A percentile compares a stretch with the other conserved stretches of the same genome.
These are phyloP conservation scores for Tulasnella sp. DNA, from an alignment of 768 basidiomycete species.

Conservation along the genomic window DNA sequence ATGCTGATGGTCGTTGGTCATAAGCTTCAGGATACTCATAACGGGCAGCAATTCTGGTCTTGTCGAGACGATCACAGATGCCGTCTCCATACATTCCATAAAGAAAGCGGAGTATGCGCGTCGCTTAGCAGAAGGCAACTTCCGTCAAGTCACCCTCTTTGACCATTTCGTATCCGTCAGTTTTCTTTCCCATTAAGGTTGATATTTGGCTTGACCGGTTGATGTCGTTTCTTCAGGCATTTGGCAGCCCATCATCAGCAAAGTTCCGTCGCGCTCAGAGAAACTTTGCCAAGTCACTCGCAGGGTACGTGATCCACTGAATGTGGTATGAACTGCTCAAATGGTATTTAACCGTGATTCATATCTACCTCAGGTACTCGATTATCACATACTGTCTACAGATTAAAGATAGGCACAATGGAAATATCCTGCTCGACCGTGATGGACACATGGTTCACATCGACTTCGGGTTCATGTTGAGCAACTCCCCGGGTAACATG, in stretches of 20 bases:
- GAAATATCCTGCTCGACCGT: constrained; percentile 99
- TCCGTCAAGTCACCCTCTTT: constrained; percentile 78
- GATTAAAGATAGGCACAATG: constrained; percentile 97
- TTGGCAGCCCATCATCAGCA: constrained; percentile 56
- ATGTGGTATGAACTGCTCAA: too few relatives aligned
- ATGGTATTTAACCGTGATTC: background rate
- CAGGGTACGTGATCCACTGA: constrained; percentile 38
- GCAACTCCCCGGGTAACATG: constrained; percentile 93
- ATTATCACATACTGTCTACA: constrained; percentile 93
- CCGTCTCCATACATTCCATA: constrained; percentile 97
- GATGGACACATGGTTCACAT: constrained; percentile 58
- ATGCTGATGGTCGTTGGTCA: background rate
- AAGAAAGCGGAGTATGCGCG: constrained; percentile 98
- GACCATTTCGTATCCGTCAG: constrained; percentile 85
- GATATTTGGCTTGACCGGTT: background rate
- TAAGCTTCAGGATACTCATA: constrained; percentile 89
- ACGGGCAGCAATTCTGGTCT: constrained; percentile 87
- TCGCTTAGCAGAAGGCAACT: constrained; percentile 61
- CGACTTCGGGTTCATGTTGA: constrained; percentile 97
- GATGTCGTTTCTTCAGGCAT: constrained; percentile 43
- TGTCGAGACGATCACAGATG: constrained; percentile 96
- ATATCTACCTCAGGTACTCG: constrained; percentile 57
- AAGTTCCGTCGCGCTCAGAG: constrained; percentile 84
- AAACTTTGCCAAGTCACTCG: constrained; percentile 87
- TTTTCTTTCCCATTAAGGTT: constrained; percentile 8